Base-by-base conservation (phyloP, 176 grass and related monocot species). In the Aegilops tauschii region DNA sequence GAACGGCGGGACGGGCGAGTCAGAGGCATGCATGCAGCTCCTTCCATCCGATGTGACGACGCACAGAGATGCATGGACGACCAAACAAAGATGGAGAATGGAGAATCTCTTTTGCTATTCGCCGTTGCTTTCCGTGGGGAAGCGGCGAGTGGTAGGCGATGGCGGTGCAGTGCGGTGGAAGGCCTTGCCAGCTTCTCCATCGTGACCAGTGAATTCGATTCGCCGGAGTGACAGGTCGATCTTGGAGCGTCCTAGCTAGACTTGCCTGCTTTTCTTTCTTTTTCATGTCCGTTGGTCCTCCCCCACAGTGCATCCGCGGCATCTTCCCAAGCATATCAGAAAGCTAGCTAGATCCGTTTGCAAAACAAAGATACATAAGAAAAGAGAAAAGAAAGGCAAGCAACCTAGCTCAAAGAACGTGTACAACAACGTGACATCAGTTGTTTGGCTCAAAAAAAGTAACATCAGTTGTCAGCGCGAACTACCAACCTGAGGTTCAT, bases 111-210 rank as follows among this genome's bases (percentile, higher is more conserved):
- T 69, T 85, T 61, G 4, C 61, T 81, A 4, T 85, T 69, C 54
- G 21, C 36, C 21, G 31, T 30, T 23, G 40, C 61, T 80, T 77
- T 76, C 69, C 3, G 5, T 31, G 25, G 79, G 31, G 79, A 90
- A 86, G 88, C 84, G 88, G 88, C 88, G 87, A 86, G 83, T 70
- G 83, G 88, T 82, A 86, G 83, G 88, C 88, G 86, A 56, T 2
- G 12, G 70, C 56, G 58, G 12, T 18, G 27, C 59, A 28, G 62
- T 28, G 61, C 73, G 44, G 59, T 67, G 78, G 40, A 44, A 44
- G 40, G 83, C 61, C 36, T 81, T 67, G 58, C 61, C 16, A 56
- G 31, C 56, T 39, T 72, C 77, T 32, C 37, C 16, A 18, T 54
- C 50, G 12, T 47, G 71, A 47, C 28, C 28, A 49, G 35, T 27